Conservation (phyloP, 805 yeast genomes). For the Candida corydali region DNA sequence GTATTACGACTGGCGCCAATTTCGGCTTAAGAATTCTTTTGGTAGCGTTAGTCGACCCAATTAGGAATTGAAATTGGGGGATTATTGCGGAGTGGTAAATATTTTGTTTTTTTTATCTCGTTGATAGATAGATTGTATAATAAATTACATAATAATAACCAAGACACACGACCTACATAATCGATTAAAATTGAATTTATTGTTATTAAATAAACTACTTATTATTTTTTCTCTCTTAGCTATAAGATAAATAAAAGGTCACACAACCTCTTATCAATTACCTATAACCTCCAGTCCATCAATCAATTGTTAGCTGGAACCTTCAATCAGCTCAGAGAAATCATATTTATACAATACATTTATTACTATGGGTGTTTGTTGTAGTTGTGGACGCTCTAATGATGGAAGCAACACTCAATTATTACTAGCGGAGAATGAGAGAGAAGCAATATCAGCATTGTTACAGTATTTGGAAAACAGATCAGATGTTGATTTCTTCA, state of each 20-base stretch:
- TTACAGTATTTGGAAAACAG: conserved; percentile 85
- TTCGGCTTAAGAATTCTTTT: no score
- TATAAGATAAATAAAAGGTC: no score
- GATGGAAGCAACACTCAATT: conserved; percentile 71
- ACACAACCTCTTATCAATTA: no score
- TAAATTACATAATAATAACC: no score
- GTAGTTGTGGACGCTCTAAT: conserved; percentile 42
- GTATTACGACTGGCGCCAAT: no score
- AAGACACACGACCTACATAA: no score
- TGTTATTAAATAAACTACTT: no score
- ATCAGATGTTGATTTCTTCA: conserved; percentile 84
- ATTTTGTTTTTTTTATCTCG: no score
- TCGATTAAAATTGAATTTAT: no score
- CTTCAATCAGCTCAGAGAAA: not conserved
- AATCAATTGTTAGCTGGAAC: not conserved
- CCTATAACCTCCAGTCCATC: no score
- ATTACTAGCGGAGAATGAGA: conserved; percentile 84
- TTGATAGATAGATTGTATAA: no score
- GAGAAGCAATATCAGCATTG: conserved; percentile 91
- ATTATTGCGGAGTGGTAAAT: not conserved
- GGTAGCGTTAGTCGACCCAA: not conserved
- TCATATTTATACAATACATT: not conserved
- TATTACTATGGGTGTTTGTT: conserved; percentile 40
- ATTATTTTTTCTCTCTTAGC: no score
- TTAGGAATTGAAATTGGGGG: not conserved